Evolutionary conservation across 305 asterid species (phyloP), one percentile per base, ranked within the genome.

Genomic region (Euphrasia arctica): DNA sequence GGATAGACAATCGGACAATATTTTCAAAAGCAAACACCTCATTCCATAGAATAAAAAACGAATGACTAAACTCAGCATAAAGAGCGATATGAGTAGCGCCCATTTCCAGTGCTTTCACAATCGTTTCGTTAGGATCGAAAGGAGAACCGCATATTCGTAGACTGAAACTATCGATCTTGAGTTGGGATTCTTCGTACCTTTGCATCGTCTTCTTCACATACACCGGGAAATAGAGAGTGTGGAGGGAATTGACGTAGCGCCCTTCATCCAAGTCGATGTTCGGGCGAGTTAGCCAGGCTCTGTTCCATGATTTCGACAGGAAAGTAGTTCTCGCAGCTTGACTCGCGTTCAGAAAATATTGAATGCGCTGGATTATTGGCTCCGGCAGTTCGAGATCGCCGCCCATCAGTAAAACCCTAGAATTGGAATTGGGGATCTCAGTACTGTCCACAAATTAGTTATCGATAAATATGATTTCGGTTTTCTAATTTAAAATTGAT

Each of bases 271-370:
- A 39, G 11, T 34, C 29, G 14, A 74, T 27, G 10, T 15, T 10
- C 0, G 74, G 78, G 15, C 65, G 74, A 36, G 71, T 60, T 2
- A 10, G 47, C 74, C 78, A 74, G 9, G 78, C 74, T 25, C 5
- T 32, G 58, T 48, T 43, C 74, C 74, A 74, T 9, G 62, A 61
- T 36, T 74, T 74, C 7, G 72, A 74, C 0, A 69, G 51, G 11
- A 39, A 8, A 1, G 32, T 4, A 0, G 71, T 43, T 52, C 5
- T 54, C 2, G 68, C 76, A 54, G 71, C 68, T 39, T 61, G 27
- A 45, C 55, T 66, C 14, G 42, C 65, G 29, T 0, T 4, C 3
- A 72, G 57, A 13, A 61, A 62, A 9, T 70, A 72, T 27, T 62
- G 76, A 8, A 72, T 72, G 49, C 54, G 70, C 22, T 68, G 77